Conservation (phyloP, 176 grass and related monocot species). For the Aechmea fasciata region DNA sequence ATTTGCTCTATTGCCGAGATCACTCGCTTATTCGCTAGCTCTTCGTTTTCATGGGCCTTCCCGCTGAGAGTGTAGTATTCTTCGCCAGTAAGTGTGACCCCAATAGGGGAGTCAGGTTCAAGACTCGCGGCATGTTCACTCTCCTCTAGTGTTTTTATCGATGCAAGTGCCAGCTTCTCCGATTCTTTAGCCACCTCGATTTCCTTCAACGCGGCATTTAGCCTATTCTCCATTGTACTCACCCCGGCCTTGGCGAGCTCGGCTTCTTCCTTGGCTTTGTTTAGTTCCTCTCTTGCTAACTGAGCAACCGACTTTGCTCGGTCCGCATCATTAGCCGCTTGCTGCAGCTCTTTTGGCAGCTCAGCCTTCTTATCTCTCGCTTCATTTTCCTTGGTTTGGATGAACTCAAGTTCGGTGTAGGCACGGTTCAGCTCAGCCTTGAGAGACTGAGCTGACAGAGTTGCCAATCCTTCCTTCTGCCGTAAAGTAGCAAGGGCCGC, state of each 20-base stretch:
- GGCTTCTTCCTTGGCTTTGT: conserved; percentile 41
- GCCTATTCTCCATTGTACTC: conserved; percentile 39
- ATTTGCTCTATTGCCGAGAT: conserved; percentile 49
- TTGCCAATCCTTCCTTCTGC: conserved; percentile 34
- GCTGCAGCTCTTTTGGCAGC: conserved; percentile 35
- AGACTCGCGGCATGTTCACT: conserved; percentile 20
- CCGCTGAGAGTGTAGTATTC: conserved; percentile 49
- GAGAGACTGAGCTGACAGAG: conserved; percentile 28
- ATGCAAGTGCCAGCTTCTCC: conserved; percentile 35
- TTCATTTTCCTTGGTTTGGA: conserved; percentile 30
- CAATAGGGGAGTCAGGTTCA: conserved; percentile 12
- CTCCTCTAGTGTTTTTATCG: conserved; percentile 45
- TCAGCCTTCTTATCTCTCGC: conserved; percentile 13
- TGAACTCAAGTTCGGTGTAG: conserved; percentile 19
- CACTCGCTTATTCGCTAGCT: conserved; percentile 40
- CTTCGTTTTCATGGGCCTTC: conserved; percentile 46
- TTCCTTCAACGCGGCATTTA: conserved; percentile 45
- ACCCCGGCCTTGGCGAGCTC: conserved; percentile 34
- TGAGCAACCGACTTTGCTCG: conserved; percentile 29
- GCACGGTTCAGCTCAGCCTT: conserved; percentile 44
- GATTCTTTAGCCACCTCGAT: conserved; percentile 53
- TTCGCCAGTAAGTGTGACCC: conserved; percentile 40
- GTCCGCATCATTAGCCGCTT: conserved; percentile 35
- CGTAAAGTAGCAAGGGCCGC: conserved; percentile 19
- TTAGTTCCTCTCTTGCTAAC: conserved; percentile 36